Evolutionary conservation across 768 basidiomycete genomes (phyloP).

Genomic region (Boletus eberwhitei): DNA sequence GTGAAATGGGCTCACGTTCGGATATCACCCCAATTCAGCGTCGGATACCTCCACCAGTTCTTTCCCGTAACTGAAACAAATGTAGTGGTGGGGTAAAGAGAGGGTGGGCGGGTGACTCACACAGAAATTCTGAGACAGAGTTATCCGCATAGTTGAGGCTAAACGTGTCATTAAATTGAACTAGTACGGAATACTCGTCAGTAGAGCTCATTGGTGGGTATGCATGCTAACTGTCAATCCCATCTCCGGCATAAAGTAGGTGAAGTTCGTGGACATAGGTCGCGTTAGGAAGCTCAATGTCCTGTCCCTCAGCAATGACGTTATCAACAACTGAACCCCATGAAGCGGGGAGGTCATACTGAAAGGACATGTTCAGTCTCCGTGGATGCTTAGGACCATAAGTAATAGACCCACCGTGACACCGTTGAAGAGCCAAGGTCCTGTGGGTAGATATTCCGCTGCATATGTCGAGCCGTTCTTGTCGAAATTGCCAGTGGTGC

Average conservation of each 20-base stretch:
- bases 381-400: neutral
- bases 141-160: conserved; percentile 37
- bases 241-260: conserved; percentile 46
- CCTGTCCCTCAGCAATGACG: conserved; percentile 42
- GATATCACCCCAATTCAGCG: conserved; percentile 41
- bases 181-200: conserved; percentile 10
- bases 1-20: conserved; percentile 33
- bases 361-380: neutral
- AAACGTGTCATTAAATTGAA: conserved; percentile 35
- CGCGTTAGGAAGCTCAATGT: conserved; percentile 31
- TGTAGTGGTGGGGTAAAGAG: neutral
- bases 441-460: conserved; percentile 38
- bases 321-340: conserved; percentile 34
- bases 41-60: conserved; percentile 44
- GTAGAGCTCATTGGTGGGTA: neutral
- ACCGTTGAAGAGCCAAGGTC: conserved; percentile 37
- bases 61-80: conserved; percentile 39
- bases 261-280: conserved; percentile 46
- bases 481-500: conserved; percentile 39
- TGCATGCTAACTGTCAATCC: conserved; percentile 28
- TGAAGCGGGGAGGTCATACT: neutral
- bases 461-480: conserved; percentile 38
- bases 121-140: conserved; percentile 32
- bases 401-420: conserved; percentile 34
- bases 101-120: conserved; percentile 22